Percentiles rank a stretch among this genome's conserved stretches.
These are phyloP conservation scores for Croton setiger DNA, from an alignment of 441 rosid species.

Conservation along the genomic window DNA sequence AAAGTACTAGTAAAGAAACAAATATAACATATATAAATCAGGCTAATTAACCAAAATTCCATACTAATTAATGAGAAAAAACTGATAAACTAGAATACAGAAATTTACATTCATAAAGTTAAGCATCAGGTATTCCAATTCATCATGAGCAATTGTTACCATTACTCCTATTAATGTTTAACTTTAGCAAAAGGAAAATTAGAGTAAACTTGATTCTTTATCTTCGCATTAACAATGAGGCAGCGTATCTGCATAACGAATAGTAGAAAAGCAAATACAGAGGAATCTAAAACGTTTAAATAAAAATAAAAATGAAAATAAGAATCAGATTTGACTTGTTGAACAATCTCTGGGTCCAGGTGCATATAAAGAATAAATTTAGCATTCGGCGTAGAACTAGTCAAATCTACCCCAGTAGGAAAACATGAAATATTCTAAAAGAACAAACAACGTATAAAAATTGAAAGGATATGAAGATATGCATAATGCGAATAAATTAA, in stretches of 20 bases:
- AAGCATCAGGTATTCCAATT: background rate
- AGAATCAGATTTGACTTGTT: background rate
- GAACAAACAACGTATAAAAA: no score
- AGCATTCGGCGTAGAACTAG: background rate
- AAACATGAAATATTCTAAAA: no score
- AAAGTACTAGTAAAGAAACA: no score
- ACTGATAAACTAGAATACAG: no score
- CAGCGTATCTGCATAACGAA: background rate
- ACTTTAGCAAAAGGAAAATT: background rate
- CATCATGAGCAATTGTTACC: background rate
- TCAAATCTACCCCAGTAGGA: no score
- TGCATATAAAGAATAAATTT: background rate
- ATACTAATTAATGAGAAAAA: no score
- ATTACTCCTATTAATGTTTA: background rate
- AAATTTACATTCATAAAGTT: no score
- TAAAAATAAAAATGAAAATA: background rate
- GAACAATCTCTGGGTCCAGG: background rate
- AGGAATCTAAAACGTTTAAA: background rate
- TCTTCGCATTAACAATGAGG: background rate
- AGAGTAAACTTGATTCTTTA: conserved; percentile 2
- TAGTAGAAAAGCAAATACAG: background rate
- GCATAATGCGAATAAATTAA: no score
- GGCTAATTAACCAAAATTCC: background rate
- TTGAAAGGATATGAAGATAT: no score
- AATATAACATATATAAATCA: no score